Evolutionary conservation across 2,329 filamentous ascomycete genomes (phyloP), one percentile per base, ranked within the genome.

Genomic region (Aspergillus chevalieri): DNA sequence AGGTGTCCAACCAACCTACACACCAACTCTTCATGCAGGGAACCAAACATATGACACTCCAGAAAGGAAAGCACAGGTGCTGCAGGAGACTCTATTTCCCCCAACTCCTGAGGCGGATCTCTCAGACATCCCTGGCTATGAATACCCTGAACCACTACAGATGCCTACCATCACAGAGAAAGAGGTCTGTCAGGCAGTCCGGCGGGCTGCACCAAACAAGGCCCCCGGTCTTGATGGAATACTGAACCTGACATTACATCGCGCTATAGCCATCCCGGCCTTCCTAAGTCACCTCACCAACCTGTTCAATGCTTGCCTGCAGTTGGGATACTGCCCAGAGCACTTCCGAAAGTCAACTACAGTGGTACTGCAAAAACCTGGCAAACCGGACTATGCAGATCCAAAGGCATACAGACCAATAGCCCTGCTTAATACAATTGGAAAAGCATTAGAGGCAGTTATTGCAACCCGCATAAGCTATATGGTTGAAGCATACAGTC

Each of bases 361-460:
- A 10, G 48, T 51, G 0, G 51, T 50, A 3, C 48, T 53, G 3
- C 43, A 48, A 2, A 53, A 53, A 10, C 44, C 19, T 7, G 46
- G 33, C 1, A 26, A 42, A 5, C 26, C 43, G 0, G 51, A 58
- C 43, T 55, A 51, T 26, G 34, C 38, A 4, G 2, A 46, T 1
- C 44, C 49, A 0, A 58, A 55, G 34, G 51, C 48, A 12, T 58
- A 58, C 33, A 39, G 52, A 3, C 51, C 39, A 14, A 47, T 58
- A 5, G 49, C 52, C 6, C 41, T 58, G 1, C 51, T 58, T 21
- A 47, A 52, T 34, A 53, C 48, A 2, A 5, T 58, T 17, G 49
- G 49, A 0, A 58, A 58, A 42, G 30, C 50, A 0, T 46, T 58
- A 1, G 51, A 57, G 33, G 8, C 48, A 2, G 30, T 54, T 1